phyloP scores from a whole-genome alignment of 192 early-diverging fungal species.

The Physocladia obscura region DNA sequence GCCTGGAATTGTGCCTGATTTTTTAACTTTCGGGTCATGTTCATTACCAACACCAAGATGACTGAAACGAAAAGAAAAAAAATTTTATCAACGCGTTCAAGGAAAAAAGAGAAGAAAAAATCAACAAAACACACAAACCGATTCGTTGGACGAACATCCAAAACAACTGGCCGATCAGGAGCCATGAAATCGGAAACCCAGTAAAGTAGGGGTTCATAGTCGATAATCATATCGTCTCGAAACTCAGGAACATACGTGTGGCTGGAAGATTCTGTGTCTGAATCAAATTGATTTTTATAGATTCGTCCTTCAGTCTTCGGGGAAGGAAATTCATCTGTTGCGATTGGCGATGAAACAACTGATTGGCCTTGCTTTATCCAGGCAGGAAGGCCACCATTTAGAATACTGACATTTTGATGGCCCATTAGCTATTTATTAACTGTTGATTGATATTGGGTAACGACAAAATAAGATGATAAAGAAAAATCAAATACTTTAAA shows the following conservation, averaged over 20 bases:
- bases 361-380: constrained; percentile 67
- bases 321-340: background rate
- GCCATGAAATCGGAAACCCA: constrained; percentile 38
- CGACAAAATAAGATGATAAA: background rate
- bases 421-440: constrained; percentile 78
- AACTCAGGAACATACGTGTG: constrained; percentile 28
- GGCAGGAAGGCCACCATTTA: constrained; percentile 84
- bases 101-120: background rate
- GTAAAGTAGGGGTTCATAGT: constrained; percentile 35
- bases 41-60: constrained; percentile 13
- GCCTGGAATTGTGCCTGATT: constrained; percentile 24
- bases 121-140: constrained; percentile 3
- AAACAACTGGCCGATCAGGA: constrained; percentile 26
- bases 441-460: background rate
- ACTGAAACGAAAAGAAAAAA: background rate
- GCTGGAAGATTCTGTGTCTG: constrained; percentile 33
- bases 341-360: background rate
- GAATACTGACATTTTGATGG: constrained; percentile 80
- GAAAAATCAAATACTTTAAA: constrained; percentile 74
- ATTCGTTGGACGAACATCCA: constrained; percentile 39
- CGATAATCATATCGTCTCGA: constrained; percentile 31
- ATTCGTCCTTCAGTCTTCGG: too few relatives aligned
- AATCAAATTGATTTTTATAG: too few relatives aligned
- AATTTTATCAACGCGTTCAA: background rate
- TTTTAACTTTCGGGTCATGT: background rate